These are phyloP conservation scores for Solanum pinnatisectum DNA, from an alignment of 257 asterid genomes.

Conservation along the genomic window DNA sequence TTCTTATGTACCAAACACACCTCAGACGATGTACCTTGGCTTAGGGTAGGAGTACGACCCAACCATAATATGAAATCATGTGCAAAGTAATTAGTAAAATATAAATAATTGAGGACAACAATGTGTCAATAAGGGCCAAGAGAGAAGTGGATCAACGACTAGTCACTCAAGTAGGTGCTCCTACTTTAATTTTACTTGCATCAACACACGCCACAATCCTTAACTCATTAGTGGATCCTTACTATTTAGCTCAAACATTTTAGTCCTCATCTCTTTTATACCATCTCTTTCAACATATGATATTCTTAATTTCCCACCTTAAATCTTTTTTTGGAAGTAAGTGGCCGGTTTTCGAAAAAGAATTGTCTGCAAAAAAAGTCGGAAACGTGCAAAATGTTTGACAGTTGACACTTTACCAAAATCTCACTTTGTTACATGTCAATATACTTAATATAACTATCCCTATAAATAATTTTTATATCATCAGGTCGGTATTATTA, in stretches of 20 bases:
- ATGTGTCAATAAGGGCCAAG: neutral
- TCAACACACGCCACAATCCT: neutral
- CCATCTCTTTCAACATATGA: neutral
- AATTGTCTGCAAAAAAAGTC: neutral
- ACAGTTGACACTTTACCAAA: neutral
- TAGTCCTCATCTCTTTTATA: neutral
- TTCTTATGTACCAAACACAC: neutral
- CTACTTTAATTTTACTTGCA: neutral
- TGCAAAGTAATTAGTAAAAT: neutral
- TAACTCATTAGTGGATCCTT: neutral
- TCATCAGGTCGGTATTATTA: neutral
- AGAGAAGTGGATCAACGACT: neutral
- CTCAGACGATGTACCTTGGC: neutral
- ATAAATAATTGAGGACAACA: neutral
- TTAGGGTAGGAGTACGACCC: neutral
- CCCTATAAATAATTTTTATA: no score
- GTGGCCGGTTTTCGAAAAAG: neutral
- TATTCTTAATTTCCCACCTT: neutral
- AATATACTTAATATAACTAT: no score
- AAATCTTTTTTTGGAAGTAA: neutral
- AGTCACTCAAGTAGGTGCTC: neutral
- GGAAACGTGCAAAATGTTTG: neutral
- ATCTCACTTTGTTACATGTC: no score
- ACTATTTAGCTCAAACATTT: neutral
- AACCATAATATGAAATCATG: neutral